Percentiles rank a stretch among this genome's conserved stretches.
Evolutionary conservation across 2,329 filamentous ascomycete species (phyloP).

Genomic region (Colletotrichum somersetense): DNA sequence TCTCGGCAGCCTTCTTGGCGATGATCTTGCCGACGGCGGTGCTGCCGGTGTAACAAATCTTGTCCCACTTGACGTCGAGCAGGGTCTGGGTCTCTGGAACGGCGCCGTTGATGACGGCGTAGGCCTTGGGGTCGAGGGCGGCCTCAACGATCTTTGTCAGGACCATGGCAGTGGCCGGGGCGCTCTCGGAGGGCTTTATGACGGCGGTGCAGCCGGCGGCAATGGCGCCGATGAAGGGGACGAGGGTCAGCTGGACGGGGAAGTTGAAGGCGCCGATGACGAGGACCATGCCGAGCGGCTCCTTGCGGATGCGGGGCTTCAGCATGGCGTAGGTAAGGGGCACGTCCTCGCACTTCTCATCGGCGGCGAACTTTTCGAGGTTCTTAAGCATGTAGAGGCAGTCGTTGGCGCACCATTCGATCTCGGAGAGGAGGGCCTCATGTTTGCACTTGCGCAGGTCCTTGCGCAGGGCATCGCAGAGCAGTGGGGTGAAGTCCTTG

Average conservation of each 20-base stretch:
- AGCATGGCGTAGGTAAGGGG: conserved; percentile 76
- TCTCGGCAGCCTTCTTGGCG: conserved; percentile 88
- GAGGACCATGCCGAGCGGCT: conserved; percentile 85
- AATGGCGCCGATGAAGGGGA: conserved; percentile 89
- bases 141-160: conserved; percentile 82
- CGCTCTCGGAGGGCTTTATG: conserved; percentile 89
- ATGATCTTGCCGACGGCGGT: conserved; percentile 86
- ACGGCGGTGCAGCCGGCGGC: conserved; percentile 91
- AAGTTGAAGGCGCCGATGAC: conserved; percentile 97
- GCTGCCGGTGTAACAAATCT: conserved; percentile 96
- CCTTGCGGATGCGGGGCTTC: conserved; percentile 83
- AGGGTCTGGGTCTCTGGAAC: conserved; percentile 84
- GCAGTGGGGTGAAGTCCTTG: conserved; percentile 79
- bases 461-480: conserved; percentile 79
- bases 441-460: conserved; percentile 84
- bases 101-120: conserved; percentile 83
- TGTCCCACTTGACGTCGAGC: conserved; percentile 93
- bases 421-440: conserved; percentile 81
- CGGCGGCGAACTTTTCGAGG: conserved; percentile 84
- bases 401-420: conserved; percentile 84
- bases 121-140: conserved; percentile 82
- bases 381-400: conserved; percentile 83
- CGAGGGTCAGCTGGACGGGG: conserved; percentile 83
- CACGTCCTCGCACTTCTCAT: conserved; percentile 81
- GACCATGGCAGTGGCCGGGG: conserved; percentile 81